Base-by-base conservation (phyloP, 371 early-diverging fungal species). In the Mortierella sp. region DNA sequence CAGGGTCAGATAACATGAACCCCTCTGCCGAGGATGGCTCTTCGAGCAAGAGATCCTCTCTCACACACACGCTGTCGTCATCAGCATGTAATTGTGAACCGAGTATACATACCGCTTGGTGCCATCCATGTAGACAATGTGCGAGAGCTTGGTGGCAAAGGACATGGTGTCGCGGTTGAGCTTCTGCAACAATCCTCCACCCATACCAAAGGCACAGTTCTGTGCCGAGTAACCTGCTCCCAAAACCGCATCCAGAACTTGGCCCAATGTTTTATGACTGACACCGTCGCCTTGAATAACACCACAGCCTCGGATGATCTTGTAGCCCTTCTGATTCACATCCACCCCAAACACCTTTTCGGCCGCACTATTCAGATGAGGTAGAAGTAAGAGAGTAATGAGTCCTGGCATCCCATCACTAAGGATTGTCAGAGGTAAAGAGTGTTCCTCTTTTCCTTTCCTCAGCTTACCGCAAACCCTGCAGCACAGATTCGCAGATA, bases 271-370 rank as follows among this genome's bases (percentile, higher is more conserved):
- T 2, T 59, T 43, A 34, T 80, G 72, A n/a, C 78, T 86, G 28
- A 95, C 86, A 19, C 90, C 94, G 62, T 95, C 95, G 44, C 95
- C 94, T 66, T 95, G 94, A 60, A 95, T 91, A 27, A 95, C 90
- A 47, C 88, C 82, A 37, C 85, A 86, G 5, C 84, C 84, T 1
- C 67, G 67, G 21, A 79, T 52, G 21, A 86, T 88, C 79, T 89
- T 91, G 87, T 72, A 95, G 0, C 94, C 94, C 67, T 91, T 92
- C 24, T 51, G 43, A 78, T 95, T 95, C 31, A 82, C 48, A 13
- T 69, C 70, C 21, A 64, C 41, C 0, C 94, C 94, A 80, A 95
- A 93, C 7, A 90, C 86, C 50, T 74, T 78, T 27, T 93, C 94
- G 0, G 87, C 90, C 9, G 91, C 90, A 12, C 84, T 85, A 51